Evolutionary conservation across 495 filamentous ascomycete species (phyloP), one percentile per base, ranked within the genome.

Genomic region (Hypoxylon fragiforme): DNA sequence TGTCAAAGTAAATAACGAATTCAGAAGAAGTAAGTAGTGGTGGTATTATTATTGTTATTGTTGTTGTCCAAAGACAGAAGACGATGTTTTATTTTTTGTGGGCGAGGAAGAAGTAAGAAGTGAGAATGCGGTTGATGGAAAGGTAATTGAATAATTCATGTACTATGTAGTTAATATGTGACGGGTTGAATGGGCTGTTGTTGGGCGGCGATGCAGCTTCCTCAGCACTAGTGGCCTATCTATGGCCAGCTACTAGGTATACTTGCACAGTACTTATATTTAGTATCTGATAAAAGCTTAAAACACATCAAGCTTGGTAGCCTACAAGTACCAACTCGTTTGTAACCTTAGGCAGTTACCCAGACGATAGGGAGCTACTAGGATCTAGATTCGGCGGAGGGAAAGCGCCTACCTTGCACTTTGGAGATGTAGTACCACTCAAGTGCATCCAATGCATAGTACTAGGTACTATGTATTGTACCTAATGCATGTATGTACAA

Each of bases 191-290:
- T 41, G 50, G 42, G 46, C 53, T 44, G 40, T 28, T 19, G 63
- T 67, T 64, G 61, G 64, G 65, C 58, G 62, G 44, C 54, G 51
- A 68, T 37, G 34, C 34, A 37, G 13, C 31, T 34, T 34, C 31
- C 31, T 34, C 13, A 37, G 34, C 13, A 13, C 9, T 28, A 28
- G 24, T 28, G 24, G 9, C 24, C 4, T 28, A 9, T 28, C 24
- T 4, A 28, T 28, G 24, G n/a, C n/a, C n/a, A n/a, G n/a, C n/a
- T n/a, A n/a, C n/a, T n/a, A n/a, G n/a, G 9, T 28, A 28, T 28
- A 28, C 24, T 28, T 28, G 9, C 24, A 28, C 4, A 9, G 4
- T 28, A 28, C 24, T 28, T 28, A 9, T 9, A n/a, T n/a, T n/a
- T n/a, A n/a, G n/a, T n/a, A n/a, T n/a, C n/a, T n/a, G n/a, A n/a